A percentile compares a stretch with the other conserved stretches of the same genome.
Evolutionary conservation across 305 asterid genomes (phyloP).

Genomic region (Nicotiana rustica): DNA sequence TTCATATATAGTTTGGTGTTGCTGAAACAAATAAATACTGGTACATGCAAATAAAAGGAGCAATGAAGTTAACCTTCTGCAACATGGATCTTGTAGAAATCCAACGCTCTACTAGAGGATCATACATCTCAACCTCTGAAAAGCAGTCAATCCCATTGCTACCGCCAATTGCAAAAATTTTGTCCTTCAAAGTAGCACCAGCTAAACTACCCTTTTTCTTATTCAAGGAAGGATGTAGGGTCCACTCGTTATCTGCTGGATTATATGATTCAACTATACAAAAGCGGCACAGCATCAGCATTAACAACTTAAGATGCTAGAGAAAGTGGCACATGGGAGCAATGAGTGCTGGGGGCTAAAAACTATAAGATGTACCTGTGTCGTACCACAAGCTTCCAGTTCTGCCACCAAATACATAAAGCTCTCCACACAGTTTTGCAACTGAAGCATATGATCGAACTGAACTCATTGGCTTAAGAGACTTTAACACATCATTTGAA

Average conservation of each 20-base stretch:
- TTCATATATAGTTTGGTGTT: constrained; percentile 15
- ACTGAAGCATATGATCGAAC: constrained; percentile 68
- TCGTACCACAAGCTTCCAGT: constrained; percentile 57
- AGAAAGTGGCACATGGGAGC: neutral
- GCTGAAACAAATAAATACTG: constrained; percentile 4
- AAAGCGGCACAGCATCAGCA: constrained; percentile 18
- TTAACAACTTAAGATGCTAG: constrained; percentile 1
- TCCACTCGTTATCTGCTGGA: constrained; percentile 68
- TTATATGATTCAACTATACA: constrained; percentile 80
- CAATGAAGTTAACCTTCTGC: constrained; percentile 56
- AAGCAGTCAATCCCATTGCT: constrained; percentile 65
- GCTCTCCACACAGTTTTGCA: constrained; percentile 60
- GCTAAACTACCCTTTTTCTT: constrained; percentile 72
- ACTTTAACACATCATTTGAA: constrained; percentile 57
- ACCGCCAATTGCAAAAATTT: constrained; percentile 82
- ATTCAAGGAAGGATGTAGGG: constrained; percentile 56
- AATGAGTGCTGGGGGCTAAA: constrained; percentile 11
- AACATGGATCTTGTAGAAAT: constrained; percentile 75
- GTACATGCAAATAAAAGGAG: constrained; percentile 19
- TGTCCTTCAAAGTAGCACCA: constrained; percentile 68
- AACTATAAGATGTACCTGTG: constrained; percentile 59
- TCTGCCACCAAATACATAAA: constrained; percentile 85
- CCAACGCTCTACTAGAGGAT: constrained; percentile 74
- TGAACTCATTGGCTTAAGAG: constrained; percentile 68
- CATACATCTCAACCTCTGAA: constrained; percentile 80